phyloP scores from a whole-genome alignment of 2,329 filamentous ascomycete species.

The Stagonosporopsis tanaceti region DNA sequence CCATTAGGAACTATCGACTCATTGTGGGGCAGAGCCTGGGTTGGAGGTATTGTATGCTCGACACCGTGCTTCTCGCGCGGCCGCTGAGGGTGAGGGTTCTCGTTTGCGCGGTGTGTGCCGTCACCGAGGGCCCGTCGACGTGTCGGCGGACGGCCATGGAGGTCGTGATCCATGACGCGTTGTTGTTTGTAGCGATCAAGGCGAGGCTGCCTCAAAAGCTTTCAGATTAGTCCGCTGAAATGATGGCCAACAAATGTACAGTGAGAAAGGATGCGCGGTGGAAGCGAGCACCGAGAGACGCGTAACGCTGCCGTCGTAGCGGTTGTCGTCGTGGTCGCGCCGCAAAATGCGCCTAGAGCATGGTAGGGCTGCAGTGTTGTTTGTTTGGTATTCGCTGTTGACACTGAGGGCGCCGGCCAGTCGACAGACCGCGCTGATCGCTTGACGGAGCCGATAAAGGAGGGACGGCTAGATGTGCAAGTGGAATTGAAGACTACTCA shows the following conservation, averaged over 20 bases:
- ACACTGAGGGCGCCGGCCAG: constrained; percentile 25
- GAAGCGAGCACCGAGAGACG: constrained; percentile 28
- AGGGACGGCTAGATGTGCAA: constrained; percentile 37
- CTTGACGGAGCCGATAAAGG: constrained; percentile 38
- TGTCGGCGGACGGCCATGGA: constrained; percentile 42
- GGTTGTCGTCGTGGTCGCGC: constrained; percentile 22
- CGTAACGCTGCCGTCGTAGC: constrained; percentile 24
- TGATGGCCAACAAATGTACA: constrained; percentile 32
- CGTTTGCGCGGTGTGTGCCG: constrained; percentile 45
- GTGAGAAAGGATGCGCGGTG: constrained; percentile 33
- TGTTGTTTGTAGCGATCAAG: constrained; percentile 19
- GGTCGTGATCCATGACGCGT: constrained; percentile 41
- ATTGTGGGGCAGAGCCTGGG: constrained; percentile 51
- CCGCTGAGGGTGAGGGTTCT: constrained; percentile 30
- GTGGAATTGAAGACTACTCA: constrained; percentile 35
- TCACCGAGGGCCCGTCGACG: constrained; percentile 45
- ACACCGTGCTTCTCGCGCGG: constrained; percentile 31
- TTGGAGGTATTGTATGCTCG: constrained; percentile 27
- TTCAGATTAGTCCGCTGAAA: constrained; percentile 21
- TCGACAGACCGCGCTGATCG: constrained; percentile 26
- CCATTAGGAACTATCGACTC: constrained; percentile 56
- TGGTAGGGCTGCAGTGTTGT: constrained; percentile 27
- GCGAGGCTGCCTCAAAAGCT: constrained; percentile 13
- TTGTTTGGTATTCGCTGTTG: constrained; percentile 35
- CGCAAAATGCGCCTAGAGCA: constrained; percentile 24